Percentiles rank a stretch among this genome's conserved stretches.
These are phyloP conservation scores for Phytopythium delawarense DNA, from an alignment of 352 stramenopile genomes.

Conservation along the genomic window DNA sequence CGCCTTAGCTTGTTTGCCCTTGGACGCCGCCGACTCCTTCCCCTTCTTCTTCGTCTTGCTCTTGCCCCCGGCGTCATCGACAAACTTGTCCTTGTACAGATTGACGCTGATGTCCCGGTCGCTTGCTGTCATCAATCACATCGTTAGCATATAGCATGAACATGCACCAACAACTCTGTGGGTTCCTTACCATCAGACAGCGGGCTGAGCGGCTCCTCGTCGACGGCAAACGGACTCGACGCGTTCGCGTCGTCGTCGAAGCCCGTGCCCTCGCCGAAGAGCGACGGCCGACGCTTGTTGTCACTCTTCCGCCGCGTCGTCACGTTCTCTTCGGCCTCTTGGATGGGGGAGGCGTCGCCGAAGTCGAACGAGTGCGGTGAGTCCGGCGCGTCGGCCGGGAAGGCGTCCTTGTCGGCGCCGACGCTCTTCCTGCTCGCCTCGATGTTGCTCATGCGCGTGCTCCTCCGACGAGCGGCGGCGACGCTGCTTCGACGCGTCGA, in stretches of 20 bases:
- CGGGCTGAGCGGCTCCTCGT: slow-evolving; percentile 56
- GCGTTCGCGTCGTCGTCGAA: slow-evolving; percentile 34
- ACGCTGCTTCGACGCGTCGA: slow-evolving; percentile 1
- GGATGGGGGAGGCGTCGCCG: slow-evolving; percentile 21
- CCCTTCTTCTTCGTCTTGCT: slow-evolving; percentile 20
- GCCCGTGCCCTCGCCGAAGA: slow-evolving; percentile 17
- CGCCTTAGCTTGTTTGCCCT: slow-evolving; percentile 9
- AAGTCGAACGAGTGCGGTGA: slow-evolving; percentile 36
- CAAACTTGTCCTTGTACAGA: slow-evolving; percentile 12
- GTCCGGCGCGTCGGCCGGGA: slow-evolving; percentile 3
- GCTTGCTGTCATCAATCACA: slow-evolving; percentile 29
- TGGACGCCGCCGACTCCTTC: slow-evolving; percentile 23
- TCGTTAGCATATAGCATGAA: not conserved
- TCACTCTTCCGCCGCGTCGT: slow-evolving; percentile 17
- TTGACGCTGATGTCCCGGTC: slow-evolving; percentile 33
- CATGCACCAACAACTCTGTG: not conserved
- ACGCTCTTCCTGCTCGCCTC: slow-evolving; percentile 17
- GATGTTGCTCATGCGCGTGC: slow-evolving; percentile 16
- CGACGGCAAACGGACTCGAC: slow-evolving; percentile 53
- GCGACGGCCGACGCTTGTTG: slow-evolving; percentile 29
- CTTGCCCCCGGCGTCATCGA: slow-evolving; percentile 19
- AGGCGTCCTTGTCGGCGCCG: not conserved
- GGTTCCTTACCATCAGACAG: slow-evolving; percentile 53
- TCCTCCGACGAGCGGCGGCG: not conserved
- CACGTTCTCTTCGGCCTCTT: slow-evolving; percentile 19